Conservation (phyloP, 2,329 filamentous ascomycete genomes). For the Fusarium sp. region DNA sequence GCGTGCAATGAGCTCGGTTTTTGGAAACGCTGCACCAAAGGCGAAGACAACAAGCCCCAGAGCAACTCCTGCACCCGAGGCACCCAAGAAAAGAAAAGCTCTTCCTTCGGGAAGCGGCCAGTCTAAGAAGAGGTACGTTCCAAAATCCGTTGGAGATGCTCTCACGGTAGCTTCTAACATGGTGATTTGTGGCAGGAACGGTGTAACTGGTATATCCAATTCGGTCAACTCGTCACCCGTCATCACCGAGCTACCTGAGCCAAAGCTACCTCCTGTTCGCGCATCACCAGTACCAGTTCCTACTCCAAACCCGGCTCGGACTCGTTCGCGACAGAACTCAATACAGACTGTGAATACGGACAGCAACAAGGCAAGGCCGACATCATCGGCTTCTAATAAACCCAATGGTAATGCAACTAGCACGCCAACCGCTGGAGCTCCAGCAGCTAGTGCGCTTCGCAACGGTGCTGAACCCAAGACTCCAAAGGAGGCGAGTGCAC, state of each 20-base stretch:
- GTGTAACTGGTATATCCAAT: conserved; percentile 69
- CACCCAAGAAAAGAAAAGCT: conserved; percentile 78
- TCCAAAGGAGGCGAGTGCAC: conserved; percentile 59
- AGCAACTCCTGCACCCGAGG: conserved; percentile 75
- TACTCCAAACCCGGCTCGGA: conserved; percentile 71
- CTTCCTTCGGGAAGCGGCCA: conserved; percentile 73
- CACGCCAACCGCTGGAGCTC: conserved; percentile 53
- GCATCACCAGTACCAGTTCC: conserved; percentile 70
- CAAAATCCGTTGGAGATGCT: neutral
- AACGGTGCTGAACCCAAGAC: conserved; percentile 60
- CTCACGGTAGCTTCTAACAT: conserved; percentile 26
- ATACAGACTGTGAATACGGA: conserved; percentile 68
- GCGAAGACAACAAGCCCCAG: conserved; percentile 72
- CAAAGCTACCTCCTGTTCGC: conserved; percentile 58
- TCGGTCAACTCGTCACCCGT: conserved; percentile 82
- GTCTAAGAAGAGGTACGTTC: conserved; percentile 81
- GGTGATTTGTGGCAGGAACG: conserved; percentile 48
- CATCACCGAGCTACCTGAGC: conserved; percentile 74
- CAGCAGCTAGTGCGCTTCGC: conserved; percentile 46
- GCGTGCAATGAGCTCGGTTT: conserved; percentile 72
- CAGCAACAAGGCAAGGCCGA: conserved; percentile 64
- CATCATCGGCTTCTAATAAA: conserved; percentile 71
- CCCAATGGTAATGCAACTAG: conserved; percentile 62
- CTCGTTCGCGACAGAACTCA: conserved; percentile 81
- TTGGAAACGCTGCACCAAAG: conserved; percentile 64